Evolutionary conservation across 2,329 filamentous ascomycete genomes (phyloP).

Genomic region (Fusarium graminum): DNA sequence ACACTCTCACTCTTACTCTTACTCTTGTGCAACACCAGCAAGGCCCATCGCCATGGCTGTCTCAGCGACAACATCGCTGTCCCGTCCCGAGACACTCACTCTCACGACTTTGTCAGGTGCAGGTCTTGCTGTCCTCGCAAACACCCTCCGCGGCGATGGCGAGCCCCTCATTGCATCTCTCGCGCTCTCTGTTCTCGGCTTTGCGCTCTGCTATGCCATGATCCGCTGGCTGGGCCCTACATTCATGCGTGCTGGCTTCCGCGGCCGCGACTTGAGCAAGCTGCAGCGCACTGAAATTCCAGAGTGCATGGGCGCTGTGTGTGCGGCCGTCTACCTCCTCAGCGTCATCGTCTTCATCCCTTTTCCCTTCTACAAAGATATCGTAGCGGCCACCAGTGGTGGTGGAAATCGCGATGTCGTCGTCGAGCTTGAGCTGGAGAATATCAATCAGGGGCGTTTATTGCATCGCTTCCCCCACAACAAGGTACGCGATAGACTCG

Average conservation of each 20-base stretch:
- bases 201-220: conserved; percentile 83
- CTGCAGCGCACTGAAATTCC: conserved; percentile 79
- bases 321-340: conserved; percentile 91
- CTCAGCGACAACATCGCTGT: conserved; percentile 57
- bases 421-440: conserved; percentile 74
- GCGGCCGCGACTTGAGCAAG: conserved; percentile 89
- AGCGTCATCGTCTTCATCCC: conserved; percentile 92
- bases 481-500: conserved; percentile 70
- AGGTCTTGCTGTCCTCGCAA: conserved; percentile 79
- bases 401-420: conserved; percentile 92
- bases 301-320: conserved; percentile 95
- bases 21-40: conserved; percentile 12
- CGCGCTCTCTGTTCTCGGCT: conserved; percentile 87
- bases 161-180: conserved; percentile 90
- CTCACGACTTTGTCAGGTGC: conserved; percentile 74
- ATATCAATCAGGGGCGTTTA: conserved; percentile 85
- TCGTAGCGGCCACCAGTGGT: conserved; percentile 93
- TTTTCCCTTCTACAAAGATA: conserved; percentile 98
- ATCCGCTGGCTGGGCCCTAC: conserved; percentile 93
- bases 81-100: conserved; percentile 64
- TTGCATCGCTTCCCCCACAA: conserved; percentile 93
- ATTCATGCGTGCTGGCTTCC: conserved; percentile 89
- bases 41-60: conserved; percentile 47
- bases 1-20: conserved; percentile 2
- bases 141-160: conserved; percentile 86